Percentiles rank a stretch among this genome's conserved stretches.
Evolutionary conservation across 1,139 yeast species (phyloP).

Genomic region (Zygosaccharomyces sapae): DNA sequence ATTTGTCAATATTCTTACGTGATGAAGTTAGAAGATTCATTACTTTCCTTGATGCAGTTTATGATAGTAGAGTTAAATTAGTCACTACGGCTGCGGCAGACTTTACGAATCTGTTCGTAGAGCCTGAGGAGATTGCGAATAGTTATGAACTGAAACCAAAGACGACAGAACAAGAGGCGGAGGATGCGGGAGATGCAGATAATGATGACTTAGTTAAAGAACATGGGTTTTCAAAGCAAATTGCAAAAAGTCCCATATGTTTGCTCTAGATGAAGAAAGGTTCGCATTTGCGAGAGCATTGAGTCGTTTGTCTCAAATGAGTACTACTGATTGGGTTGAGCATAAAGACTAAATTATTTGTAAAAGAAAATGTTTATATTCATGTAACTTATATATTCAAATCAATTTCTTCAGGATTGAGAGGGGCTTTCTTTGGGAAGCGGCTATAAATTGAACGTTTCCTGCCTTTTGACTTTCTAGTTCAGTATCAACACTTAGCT

Average conservation of each 20-base stretch:
- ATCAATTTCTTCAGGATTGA: constrained; percentile 67
- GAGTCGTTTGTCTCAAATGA: constrained; percentile 87
- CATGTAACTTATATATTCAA: constrained; percentile 41
- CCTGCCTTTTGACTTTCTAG: constrained; percentile 36
- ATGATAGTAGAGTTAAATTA: constrained; percentile 79
- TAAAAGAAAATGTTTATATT: not conserved
- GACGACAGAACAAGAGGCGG: constrained; percentile 15
- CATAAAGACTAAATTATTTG: constrained; percentile 14
- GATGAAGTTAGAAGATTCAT: constrained; percentile 87
- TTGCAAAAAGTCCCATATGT: constrained; percentile 77
- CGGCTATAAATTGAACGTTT: constrained; percentile 47
- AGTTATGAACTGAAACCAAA: constrained; percentile 45
- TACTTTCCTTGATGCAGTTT: constrained; percentile 90
- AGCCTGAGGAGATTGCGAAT: constrained; percentile 63
- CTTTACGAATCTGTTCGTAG: constrained; percentile 79
- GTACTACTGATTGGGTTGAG: constrained; percentile 81
- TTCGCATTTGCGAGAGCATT: constrained; percentile 96
- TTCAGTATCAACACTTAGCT: constrained; percentile 39
- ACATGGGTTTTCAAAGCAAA: constrained; percentile 69
- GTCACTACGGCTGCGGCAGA: constrained; percentile 88
- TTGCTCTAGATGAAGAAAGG: constrained; percentile 86
- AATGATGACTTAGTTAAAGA: constrained; percentile 61
- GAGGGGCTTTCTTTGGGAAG: constrained; percentile 22
- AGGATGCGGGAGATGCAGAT: constrained; percentile 38
- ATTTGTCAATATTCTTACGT: constrained; percentile 67